Percentiles rank a stretch among this genome's conserved stretches.
Evolutionary conservation across 2,329 filamentous ascomycete species (phyloP).

Genomic region (Sclerotinia nivalis): DNA sequence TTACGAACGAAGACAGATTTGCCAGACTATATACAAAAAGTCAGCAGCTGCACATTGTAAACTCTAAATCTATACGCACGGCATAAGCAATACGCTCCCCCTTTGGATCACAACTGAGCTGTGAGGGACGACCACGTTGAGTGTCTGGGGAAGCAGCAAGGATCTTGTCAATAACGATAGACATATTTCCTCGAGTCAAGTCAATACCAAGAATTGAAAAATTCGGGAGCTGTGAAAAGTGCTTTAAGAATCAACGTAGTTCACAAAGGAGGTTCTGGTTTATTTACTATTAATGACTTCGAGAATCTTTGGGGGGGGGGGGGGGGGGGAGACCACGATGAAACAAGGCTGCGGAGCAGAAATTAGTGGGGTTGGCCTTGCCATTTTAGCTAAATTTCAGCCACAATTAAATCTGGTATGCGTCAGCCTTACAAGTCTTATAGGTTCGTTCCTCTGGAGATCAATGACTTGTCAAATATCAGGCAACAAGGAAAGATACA

Average conservation of each 20-base stretch:
- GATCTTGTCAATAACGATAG: conserved; percentile 65
- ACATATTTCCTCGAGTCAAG: conserved; percentile 38
- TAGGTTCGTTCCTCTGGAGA: neutral
- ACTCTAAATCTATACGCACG: conserved; percentile 52
- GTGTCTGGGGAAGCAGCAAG: conserved; percentile 85
- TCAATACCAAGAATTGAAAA: neutral
- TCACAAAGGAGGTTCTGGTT: neutral
- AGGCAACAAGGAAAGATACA: neutral
- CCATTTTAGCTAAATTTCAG: conserved; percentile 1
- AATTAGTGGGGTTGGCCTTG: conserved; percentile 10
- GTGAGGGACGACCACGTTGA: conserved; percentile 81
- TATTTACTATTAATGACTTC: neutral
- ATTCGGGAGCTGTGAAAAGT: neutral
- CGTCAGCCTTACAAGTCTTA: neutral
- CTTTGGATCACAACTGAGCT: conserved; percentile 83
- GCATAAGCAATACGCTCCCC: conserved; percentile 92
- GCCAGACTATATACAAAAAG: conserved; percentile 63
- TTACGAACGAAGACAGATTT: conserved; percentile 96
- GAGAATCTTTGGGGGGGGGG: neutral
- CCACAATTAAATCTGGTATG: neutral
- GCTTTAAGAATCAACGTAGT: neutral
- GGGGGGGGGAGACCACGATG: neutral
- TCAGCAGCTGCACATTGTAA: neutral
- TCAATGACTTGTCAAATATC: neutral
- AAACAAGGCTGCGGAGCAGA: conserved; percentile 20